Conservation (phyloP, 2,329 filamentous ascomycete genomes). For the Ascochyta pisi region DNA sequence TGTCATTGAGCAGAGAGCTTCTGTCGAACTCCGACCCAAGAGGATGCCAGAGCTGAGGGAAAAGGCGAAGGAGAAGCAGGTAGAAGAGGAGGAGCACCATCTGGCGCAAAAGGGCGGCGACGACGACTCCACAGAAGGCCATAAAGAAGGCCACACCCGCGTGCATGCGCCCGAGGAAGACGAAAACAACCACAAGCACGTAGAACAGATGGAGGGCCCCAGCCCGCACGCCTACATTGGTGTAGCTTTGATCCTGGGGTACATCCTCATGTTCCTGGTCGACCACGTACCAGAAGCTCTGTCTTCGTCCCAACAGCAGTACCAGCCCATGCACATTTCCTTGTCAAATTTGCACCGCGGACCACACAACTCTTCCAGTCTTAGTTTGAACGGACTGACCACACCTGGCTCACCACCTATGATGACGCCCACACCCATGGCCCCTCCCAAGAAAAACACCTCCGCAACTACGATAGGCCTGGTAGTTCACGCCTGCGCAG, state of each 20-base stretch:
- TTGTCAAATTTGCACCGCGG: constrained; percentile 76
- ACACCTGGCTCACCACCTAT: constrained; percentile 33
- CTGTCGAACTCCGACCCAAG: constrained; percentile 29
- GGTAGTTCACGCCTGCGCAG: constrained; percentile 94
- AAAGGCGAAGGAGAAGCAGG: constrained; percentile 31
- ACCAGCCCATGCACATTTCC: constrained; percentile 82
- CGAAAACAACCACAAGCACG: constrained; percentile 54
- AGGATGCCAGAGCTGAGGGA: constrained; percentile 34
- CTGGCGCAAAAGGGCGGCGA: constrained; percentile 46
- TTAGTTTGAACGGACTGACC: constrained; percentile 43
- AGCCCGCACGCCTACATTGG: constrained; percentile 79
- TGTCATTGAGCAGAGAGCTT: constrained; percentile 32
- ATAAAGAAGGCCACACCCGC: constrained; percentile 47
- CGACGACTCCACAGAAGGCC: constrained; percentile 48
- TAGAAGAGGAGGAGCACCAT: constrained; percentile 28
- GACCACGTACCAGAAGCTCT: constrained; percentile 60
- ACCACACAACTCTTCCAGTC: constrained; percentile 50
- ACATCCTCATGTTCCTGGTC: constrained; percentile 96
- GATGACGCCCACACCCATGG: constrained; percentile 42
- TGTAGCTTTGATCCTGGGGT: constrained; percentile 83
- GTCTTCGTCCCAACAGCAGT: constrained; percentile 63
- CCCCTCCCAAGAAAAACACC: constrained; percentile 44
- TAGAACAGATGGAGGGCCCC: constrained; percentile 49
- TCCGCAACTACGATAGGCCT: constrained; percentile 77
- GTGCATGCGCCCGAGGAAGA: constrained; percentile 43